Percentiles rank a stretch among this genome's conserved stretches.
Conservation (phyloP, 352 stramenopile species). For the Blastocystis sp. region DNA sequence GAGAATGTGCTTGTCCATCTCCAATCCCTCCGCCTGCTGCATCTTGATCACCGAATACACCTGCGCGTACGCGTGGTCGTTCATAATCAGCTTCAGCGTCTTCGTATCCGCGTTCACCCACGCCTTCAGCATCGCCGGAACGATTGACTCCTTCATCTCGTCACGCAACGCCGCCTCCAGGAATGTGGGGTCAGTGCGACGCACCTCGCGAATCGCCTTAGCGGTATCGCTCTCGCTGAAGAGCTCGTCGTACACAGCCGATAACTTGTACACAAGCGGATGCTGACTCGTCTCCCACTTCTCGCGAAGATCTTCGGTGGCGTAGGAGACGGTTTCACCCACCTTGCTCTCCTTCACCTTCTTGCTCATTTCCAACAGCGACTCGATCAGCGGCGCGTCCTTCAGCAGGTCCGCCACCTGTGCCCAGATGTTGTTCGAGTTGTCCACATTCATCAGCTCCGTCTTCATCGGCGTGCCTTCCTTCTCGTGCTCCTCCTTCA, state of each 20-base stretch:
- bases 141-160: conserved; percentile 59
- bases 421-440: conserved; percentile 62
- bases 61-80: conserved; percentile 67
- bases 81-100: conserved; percentile 65
- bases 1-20: conserved; percentile 70
- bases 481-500: conserved; percentile 67
- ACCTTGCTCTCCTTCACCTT: conserved; percentile 73
- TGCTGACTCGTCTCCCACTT: conserved; percentile 73
- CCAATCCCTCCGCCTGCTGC: conserved; percentile 61
- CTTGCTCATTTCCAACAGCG: conserved; percentile 48
- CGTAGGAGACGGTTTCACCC: conserved; percentile 59
- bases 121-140: conserved; percentile 65
- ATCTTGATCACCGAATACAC: conserved; percentile 70
- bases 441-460: conserved; percentile 72
- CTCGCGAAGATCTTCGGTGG: conserved; percentile 65
- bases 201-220: conserved; percentile 60
- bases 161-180: conserved; percentile 60
- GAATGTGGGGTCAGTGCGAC: conserved; percentile 67
- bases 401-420: conserved; percentile 64
- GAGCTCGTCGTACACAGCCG: conserved; percentile 70
- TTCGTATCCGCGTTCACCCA: conserved; percentile 69
- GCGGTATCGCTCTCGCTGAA: conserved; percentile 71
- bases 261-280: conserved; percentile 65
- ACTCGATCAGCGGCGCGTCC: conserved; percentile 71
- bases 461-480: conserved; percentile 53